phyloP scores from a whole-genome alignment of 768 basidiomycete species.

The Pleurotus djamor region DNA sequence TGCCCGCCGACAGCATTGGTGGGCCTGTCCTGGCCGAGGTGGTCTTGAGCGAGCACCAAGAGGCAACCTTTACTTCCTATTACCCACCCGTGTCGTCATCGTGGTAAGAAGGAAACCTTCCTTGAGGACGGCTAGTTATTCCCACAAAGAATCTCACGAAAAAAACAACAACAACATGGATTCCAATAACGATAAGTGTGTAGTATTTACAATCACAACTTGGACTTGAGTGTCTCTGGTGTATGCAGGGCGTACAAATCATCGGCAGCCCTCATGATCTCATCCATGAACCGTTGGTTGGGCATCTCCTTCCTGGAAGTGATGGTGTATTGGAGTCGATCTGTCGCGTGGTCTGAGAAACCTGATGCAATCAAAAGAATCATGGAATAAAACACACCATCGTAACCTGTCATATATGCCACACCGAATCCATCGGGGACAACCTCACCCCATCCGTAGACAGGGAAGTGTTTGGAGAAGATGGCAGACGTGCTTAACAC shows the following conservation, averaged over 20 bases:
- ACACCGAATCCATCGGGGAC: conserved; percentile 94
- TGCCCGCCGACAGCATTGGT: neutral
- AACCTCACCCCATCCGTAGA: conserved; percentile 96
- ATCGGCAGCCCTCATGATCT: conserved; percentile 57
- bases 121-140: too few species aligned
- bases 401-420: conserved; percentile 90
- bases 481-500: conserved; percentile 88
- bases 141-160: too few species aligned
- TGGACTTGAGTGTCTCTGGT: conserved; percentile 26
- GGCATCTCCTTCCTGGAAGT: conserved; percentile 87
- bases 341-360: conserved; percentile 27
- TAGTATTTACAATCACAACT: conserved; percentile 23
- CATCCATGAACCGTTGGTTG: conserved; percentile 68
- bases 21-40: neutral
- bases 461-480: conserved; percentile 79
- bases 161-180: too few species aligned
- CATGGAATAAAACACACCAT: conserved; percentile 43
- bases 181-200: neutral
- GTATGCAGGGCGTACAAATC: conserved; percentile 69
- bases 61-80: neutral
- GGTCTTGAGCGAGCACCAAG: neutral
- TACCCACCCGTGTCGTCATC: too few species aligned
- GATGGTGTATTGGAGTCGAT: conserved; percentile 82
- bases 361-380: neutral
- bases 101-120: too few species aligned